Conservation (phyloP, 2,329 filamentous ascomycete genomes). For the Passalora sequoiae region DNA sequence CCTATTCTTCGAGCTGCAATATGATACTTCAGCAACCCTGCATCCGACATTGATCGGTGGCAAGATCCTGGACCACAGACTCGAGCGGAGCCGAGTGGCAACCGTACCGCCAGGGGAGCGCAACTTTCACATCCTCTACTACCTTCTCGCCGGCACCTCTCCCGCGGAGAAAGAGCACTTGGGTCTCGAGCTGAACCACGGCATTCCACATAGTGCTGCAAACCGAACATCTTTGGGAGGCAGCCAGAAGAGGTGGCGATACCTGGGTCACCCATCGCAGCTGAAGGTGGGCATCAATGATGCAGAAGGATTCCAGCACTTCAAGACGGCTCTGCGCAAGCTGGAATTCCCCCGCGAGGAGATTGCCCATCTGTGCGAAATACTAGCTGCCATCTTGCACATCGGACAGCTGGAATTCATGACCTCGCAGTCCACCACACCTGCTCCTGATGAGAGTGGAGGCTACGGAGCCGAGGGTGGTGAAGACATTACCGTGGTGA, state of each 20-base stretch:
- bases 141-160: slow-evolving; percentile 87
- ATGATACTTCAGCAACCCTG: slow-evolving; percentile 79
- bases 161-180: slow-evolving; percentile 84
- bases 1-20: slow-evolving; percentile 92
- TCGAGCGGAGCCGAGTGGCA: slow-evolving; percentile 87
- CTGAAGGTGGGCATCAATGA: slow-evolving; percentile 97
- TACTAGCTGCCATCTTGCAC: slow-evolving; percentile 90
- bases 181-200: slow-evolving; percentile 48
- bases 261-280: slow-evolving; percentile 91
- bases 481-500: slow-evolving; percentile 77
- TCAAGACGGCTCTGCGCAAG: slow-evolving; percentile 91
- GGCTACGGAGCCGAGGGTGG: slow-evolving; percentile 94
- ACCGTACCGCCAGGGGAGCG: slow-evolving; percentile 92
- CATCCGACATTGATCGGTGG: slow-evolving; percentile 87
- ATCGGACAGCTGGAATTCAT: slow-evolving; percentile 95
- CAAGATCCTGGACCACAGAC: slow-evolving; percentile 86
- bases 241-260: slow-evolving; percentile 84
- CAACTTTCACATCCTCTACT: slow-evolving; percentile 95
- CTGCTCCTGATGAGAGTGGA: slow-evolving; percentile 81
- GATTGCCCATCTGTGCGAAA: slow-evolving; percentile 94
- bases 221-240: slow-evolving; percentile 51
- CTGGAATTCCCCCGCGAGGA: slow-evolving; percentile 89
- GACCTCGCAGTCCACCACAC: slow-evolving; percentile 71
- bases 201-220: slow-evolving; percentile 51
- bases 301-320: slow-evolving; percentile 89